Conservation (phyloP, 805 yeast genomes). For the Yarrowia sp. region DNA sequence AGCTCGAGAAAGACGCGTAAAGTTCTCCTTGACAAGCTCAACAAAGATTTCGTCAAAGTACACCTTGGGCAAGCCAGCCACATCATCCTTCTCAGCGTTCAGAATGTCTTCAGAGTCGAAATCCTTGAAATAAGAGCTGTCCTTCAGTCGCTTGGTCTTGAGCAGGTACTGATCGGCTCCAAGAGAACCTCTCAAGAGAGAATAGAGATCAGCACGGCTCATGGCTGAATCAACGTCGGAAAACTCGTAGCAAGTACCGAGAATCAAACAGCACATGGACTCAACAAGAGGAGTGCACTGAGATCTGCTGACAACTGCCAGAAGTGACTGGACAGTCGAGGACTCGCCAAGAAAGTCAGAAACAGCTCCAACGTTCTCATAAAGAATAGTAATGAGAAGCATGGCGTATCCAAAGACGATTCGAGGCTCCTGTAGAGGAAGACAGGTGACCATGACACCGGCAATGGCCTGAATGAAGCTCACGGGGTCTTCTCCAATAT, state of each 20-base stretch:
- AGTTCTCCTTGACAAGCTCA: conserved; percentile 70
- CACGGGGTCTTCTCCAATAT: conserved; percentile 69
- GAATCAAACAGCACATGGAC: conserved; percentile 71
- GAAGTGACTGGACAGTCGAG: conserved; percentile 68
- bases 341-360: conserved; percentile 74
- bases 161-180: conserved; percentile 82
- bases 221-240: conserved; percentile 63
- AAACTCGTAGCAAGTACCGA: conserved; percentile 85
- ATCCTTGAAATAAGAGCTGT: conserved; percentile 60
- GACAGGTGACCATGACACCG: conserved; percentile 70
- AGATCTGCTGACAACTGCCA: conserved; percentile 67
- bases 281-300: conserved; percentile 60
- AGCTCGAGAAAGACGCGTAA: conserved; percentile 69
- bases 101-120: conserved; percentile 61
- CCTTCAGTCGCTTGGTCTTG: conserved; percentile 75
- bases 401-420: conserved; percentile 78
- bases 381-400: conserved; percentile 77
- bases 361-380: conserved; percentile 76
- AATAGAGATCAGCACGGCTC: conserved; percentile 63
- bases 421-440: conserved; percentile 71
- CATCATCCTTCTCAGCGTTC: conserved; percentile 67
- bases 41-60: conserved; percentile 73
- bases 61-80: conserved; percentile 82
- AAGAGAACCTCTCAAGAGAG: conserved; percentile 69
- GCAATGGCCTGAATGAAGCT: conserved; percentile 76